phyloP scores from a whole-genome alignment of 805 yeast species.

The Ogataea wickerhamii region DNA sequence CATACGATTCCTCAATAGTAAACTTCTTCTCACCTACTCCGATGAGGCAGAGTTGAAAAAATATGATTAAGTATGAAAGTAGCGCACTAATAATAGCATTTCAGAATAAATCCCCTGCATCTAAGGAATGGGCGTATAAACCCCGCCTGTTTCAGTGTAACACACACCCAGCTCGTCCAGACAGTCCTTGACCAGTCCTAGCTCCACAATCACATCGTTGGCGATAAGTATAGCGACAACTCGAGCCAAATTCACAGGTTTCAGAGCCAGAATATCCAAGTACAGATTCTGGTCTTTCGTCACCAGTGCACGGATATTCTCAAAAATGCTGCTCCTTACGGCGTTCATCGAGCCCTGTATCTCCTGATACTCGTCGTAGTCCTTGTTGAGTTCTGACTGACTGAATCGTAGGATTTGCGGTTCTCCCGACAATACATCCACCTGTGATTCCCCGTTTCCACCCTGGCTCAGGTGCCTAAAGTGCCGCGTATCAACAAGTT shows the following conservation, averaged over 20 bases:
- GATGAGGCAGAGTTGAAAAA: slow-evolving; percentile 29
- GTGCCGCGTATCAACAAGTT: slow-evolving; percentile 17
- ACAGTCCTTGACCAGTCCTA: slow-evolving; percentile 18
- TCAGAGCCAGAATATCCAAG: slow-evolving; percentile 19
- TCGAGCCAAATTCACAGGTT: slow-evolving; percentile 24
- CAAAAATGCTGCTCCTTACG: slow-evolving; percentile 12
- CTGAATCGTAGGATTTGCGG: slow-evolving; percentile 11
- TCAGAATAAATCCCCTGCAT: not conserved
- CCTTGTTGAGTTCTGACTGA: slow-evolving; percentile 14
- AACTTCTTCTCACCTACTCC: slow-evolving; percentile 19
- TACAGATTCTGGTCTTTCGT: slow-evolving; percentile 14
- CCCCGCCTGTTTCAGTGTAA: slow-evolving; percentile 14
- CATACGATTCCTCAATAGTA: slow-evolving; percentile 20
- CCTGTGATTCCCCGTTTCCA: not conserved
- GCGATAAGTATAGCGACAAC: slow-evolving; percentile 14
- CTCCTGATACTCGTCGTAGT: slow-evolving; percentile 10
- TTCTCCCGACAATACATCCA: slow-evolving; percentile 1
- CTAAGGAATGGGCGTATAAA: not conserved
- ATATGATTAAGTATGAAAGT: slow-evolving; percentile 19
- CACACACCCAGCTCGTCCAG: slow-evolving; percentile 30
- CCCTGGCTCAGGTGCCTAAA: slow-evolving; percentile 8
- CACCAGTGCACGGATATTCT: slow-evolving; percentile 18
- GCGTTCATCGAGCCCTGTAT: slow-evolving; percentile 9
- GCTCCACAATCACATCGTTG: slow-evolving; percentile 20
- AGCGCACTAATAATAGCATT: no score